These are phyloP conservation scores for Forsythia suspensa DNA, from an alignment of 257 asterid genomes.

Conservation along the genomic window DNA sequence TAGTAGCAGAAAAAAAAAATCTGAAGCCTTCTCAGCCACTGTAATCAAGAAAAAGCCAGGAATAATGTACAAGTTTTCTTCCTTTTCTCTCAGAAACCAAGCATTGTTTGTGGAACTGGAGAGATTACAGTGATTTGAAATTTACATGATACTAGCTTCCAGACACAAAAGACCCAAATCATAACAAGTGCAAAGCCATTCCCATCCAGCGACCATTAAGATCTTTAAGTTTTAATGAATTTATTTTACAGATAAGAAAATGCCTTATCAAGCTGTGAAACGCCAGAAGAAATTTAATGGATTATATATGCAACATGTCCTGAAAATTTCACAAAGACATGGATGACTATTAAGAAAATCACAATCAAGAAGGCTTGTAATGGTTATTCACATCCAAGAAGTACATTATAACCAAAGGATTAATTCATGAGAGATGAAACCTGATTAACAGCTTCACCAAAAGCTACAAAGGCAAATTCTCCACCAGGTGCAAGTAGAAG, in stretches of 20 bases:
- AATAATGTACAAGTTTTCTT: background rate
- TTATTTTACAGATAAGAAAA: background rate
- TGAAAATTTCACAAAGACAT: background rate
- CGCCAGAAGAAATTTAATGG: slow-evolving; percentile 12
- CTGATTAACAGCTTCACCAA: slow-evolving; percentile 99
- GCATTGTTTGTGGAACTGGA: background rate
- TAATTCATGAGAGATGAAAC: slow-evolving; percentile 34
- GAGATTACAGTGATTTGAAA: background rate
- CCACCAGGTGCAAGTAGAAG: slow-evolving; percentile 99
- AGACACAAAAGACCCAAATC: background rate
- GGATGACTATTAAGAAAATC: background rate
- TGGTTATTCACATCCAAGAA: slow-evolving; percentile 6
- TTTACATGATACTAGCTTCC: slow-evolving; percentile 5
- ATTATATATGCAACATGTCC: background rate
- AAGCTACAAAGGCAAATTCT: slow-evolving; percentile 98
- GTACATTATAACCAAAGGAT: slow-evolving; percentile 18
- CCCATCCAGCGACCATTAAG: background rate
- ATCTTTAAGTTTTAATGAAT: background rate
- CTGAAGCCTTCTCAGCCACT: background rate
- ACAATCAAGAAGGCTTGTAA: background rate
- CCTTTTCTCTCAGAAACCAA: background rate
- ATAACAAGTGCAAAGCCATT: background rate
- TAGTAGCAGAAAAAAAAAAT: background rate
- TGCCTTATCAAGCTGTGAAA: background rate
- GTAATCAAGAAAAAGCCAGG: background rate